These are phyloP conservation scores for Sutorius australiensis DNA, from an alignment of 768 basidiomycete species.

Conservation along the genomic window DNA sequence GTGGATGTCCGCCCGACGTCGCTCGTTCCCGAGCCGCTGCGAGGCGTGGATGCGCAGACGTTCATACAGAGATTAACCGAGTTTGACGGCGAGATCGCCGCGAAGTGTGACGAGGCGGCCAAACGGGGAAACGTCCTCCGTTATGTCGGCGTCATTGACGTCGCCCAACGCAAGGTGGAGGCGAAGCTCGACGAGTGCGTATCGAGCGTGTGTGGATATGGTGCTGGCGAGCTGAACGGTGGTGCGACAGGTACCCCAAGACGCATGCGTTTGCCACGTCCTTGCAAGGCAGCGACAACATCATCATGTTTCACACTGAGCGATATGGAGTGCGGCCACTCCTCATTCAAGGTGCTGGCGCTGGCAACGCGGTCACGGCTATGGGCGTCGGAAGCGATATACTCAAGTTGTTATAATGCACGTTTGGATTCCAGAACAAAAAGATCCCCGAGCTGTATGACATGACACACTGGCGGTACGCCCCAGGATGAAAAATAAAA, in stretches of 20 bases:
- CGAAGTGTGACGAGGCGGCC: slow-evolving; percentile 73
- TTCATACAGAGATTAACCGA: slow-evolving; percentile 78
- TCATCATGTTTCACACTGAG: slow-evolving; percentile 95
- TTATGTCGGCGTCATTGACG: slow-evolving; percentile 94
- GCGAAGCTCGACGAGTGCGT: slow-evolving; percentile 86
- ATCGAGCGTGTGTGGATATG: neutral
- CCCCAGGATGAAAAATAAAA: neutral
- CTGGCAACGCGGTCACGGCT: slow-evolving; percentile 96
- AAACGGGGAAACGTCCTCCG: slow-evolving; percentile 81
- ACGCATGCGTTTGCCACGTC: slow-evolving; percentile 95
- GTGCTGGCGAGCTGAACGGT: neutral
- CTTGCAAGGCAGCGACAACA: slow-evolving; percentile 94
- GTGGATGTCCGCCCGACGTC: slow-evolving; percentile 77
- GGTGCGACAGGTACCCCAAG: slow-evolving; percentile 66
- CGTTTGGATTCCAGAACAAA: neutral
- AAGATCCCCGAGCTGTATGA: slow-evolving; percentile 3
- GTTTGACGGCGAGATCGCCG: slow-evolving; percentile 76
- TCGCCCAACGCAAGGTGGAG: slow-evolving; percentile 59
- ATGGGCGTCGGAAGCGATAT: slow-evolving; percentile 96
- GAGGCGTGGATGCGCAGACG: slow-evolving; percentile 71
- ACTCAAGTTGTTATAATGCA: slow-evolving; percentile 45
- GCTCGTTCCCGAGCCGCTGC: slow-evolving; percentile 76
- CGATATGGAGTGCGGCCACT: slow-evolving; percentile 86
- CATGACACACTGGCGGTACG: neutral
- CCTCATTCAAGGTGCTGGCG: slow-evolving; percentile 93